A percentile compares a stretch with the other conserved stretches of the same genome.
These are phyloP conservation scores for Alternaria consortialis DNA, from an alignment of 2,329 filamentous ascomycete species.

Conservation along the genomic window DNA sequence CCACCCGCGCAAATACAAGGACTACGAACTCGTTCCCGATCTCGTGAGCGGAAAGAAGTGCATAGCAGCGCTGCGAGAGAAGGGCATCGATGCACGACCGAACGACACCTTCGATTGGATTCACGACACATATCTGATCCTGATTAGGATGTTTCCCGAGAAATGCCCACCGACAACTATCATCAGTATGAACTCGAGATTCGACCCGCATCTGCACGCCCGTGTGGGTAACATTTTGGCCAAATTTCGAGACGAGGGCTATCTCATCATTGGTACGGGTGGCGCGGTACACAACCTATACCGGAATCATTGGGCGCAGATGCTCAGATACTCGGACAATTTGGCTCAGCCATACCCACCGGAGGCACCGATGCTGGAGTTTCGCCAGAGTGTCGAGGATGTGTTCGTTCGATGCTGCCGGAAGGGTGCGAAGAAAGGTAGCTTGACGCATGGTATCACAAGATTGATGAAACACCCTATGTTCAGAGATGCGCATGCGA, in stretches of 20 bases:
- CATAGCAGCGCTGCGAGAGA: slow-evolving; percentile 59
- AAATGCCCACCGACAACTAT: slow-evolving; percentile 73
- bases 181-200: slow-evolving; percentile 63
- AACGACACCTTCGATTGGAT: slow-evolving; percentile 74
- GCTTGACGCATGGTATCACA: slow-evolving; percentile 63
- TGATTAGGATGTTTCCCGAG: slow-evolving; percentile 74
- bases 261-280: slow-evolving; percentile 67
- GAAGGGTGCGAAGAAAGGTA: slow-evolving; percentile 58
- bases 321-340: slow-evolving; percentile 70
- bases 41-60: slow-evolving; percentile 61
- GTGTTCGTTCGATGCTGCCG: slow-evolving; percentile 60
- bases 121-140: slow-evolving; percentile 74
- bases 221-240: slow-evolving; percentile 66
- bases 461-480: slow-evolving; percentile 73
- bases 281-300: slow-evolving; percentile 77
- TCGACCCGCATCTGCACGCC: slow-evolving; percentile 66
- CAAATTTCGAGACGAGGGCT: slow-evolving; percentile 62
- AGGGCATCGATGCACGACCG: slow-evolving; percentile 63
- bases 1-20: slow-evolving; percentile 69
- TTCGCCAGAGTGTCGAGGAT: slow-evolving; percentile 71
- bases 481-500: slow-evolving; percentile 72
- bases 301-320: slow-evolving; percentile 71
- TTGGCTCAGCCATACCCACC: slow-evolving; percentile 68
- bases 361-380: slow-evolving; percentile 69
- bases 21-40: slow-evolving; percentile 70